Evolutionary conservation across 2,329 filamentous ascomycete genomes (phyloP).

Genomic region (Penicillium sp.): DNA sequence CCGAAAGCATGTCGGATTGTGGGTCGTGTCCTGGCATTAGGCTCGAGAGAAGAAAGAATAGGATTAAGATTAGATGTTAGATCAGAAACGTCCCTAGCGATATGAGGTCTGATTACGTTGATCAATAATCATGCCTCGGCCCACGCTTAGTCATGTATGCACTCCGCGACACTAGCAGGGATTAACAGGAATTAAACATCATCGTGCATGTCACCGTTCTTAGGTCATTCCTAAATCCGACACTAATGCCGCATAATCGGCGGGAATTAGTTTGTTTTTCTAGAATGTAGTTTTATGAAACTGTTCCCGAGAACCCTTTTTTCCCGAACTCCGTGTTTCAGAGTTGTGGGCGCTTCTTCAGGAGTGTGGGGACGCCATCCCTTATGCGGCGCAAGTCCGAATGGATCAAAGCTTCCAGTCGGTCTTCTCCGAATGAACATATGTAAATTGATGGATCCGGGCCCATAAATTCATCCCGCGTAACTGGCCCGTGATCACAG

Average conservation of each 20-base stretch:
- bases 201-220: not conserved
- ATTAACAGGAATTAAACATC: not conserved
- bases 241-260: not conserved
- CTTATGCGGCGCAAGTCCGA: not conserved
- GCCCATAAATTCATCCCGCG: not conserved
- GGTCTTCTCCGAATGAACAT: not conserved
- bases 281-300: not conserved
- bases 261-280: not conserved
- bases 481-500: not conserved
- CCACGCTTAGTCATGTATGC: not conserved
- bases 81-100: not conserved
- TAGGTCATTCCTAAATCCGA: not conserved
- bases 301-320: not conserved
- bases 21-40: constrained; percentile 7
- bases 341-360: not conserved
- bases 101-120: not conserved
- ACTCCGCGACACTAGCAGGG: not conserved
- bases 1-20: constrained; percentile 6
- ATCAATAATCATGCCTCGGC: constrained; percentile 1
- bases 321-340: not conserved
- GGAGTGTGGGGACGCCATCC: not conserved
- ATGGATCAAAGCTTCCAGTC: not conserved
- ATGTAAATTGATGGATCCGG: not conserved
- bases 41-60: not conserved
- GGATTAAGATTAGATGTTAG: not conserved